phyloP scores from a whole-genome alignment of 768 basidiomycete genomes.

The Nidula microcarpa region DNA sequence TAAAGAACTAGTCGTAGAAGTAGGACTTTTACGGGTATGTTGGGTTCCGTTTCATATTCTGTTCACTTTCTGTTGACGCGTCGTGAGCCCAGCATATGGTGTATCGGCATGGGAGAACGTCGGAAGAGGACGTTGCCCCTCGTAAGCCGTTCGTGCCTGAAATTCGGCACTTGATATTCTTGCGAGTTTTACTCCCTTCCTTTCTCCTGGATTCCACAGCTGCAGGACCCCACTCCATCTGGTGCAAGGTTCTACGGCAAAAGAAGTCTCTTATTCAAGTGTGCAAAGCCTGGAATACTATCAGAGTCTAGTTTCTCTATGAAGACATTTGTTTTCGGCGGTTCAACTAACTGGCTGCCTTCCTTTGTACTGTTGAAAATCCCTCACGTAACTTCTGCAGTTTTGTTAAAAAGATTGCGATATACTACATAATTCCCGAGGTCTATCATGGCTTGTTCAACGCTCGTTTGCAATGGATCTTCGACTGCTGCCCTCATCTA shows the following conservation, averaged over 20 bases:
- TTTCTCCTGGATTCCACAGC: constrained; percentile 2
- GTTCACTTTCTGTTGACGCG: neutral
- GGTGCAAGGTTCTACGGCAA: constrained; percentile 3
- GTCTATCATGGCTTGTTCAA: neutral
- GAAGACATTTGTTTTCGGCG: constrained; percentile 7
- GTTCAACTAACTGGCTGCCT: constrained; percentile 3
- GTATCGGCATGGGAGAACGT: neutral
- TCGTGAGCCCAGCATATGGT: no score
- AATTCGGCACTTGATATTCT: constrained; percentile 3
- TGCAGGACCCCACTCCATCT: constrained; percentile 1
- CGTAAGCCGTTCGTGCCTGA: constrained; percentile 1
- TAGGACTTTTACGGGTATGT: neutral
- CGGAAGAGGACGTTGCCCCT: neutral
- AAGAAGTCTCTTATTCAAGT: neutral
- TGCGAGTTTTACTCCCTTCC: neutral
- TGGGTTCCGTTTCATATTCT: neutral
- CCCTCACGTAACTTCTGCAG: constrained; percentile 1
- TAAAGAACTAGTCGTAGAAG: neutral
- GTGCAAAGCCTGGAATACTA: constrained; percentile 4
- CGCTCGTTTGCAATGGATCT: neutral
- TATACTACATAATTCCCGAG: constrained; percentile 2
- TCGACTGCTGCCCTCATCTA: constrained; percentile 3
- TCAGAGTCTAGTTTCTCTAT: constrained; percentile 7
- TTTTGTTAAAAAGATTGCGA: constrained; percentile 5
- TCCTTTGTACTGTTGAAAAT: constrained; percentile 4